Base-by-base conservation (phyloP, 1,139 yeast genomes). In the Kodamaea arcana region DNA sequence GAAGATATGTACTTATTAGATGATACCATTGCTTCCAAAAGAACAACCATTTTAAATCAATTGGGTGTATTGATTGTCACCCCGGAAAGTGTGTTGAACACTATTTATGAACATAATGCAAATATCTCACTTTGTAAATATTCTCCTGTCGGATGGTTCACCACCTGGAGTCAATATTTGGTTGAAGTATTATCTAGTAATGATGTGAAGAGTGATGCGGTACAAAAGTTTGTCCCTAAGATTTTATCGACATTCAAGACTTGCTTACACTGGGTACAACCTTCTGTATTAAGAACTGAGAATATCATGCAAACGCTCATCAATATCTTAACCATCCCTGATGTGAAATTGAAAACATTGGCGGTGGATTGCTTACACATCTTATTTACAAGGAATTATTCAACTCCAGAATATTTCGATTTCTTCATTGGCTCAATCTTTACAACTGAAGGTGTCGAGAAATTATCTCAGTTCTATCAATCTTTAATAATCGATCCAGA, bases 1-100 rank as follows among this genome's bases (percentile, higher is more conserved):
- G 99, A 94, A 60, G 98, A 94, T 54, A 77, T 90, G n/a, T 94
- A 88, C 52, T 65, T 92, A 34, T 69, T 92, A 35, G 98, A 92
- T 48, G 98, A 92, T 52, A 84, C 96, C 15, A 75, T 86, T 12
- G 96, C 96, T 2, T 72, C 92, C 28, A 83, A 80, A 48, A 73
- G 97, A 51, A 78, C 84, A 37, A 73, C 80, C n/a, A 72, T 83
- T 3, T 70, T 94, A 34, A 83, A 83, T 39, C 90, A 94, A 32
- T 73, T 87, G 36, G 81, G 95, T 56, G 84, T 90, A 13, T 83
- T 87, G 58, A 77, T 88, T 15, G 80, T 87, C 8, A 80, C 94
- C 1, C 85, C 95, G 0, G 78, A 78, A 43, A 65, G 68, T 7
- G 72, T 85, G 6, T 70, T 90, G 41, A 72, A 76, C 30, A 61